phyloP scores from a whole-genome alignment of 108 stramenopile species.

The Discostella pseudostelligera region DNA sequence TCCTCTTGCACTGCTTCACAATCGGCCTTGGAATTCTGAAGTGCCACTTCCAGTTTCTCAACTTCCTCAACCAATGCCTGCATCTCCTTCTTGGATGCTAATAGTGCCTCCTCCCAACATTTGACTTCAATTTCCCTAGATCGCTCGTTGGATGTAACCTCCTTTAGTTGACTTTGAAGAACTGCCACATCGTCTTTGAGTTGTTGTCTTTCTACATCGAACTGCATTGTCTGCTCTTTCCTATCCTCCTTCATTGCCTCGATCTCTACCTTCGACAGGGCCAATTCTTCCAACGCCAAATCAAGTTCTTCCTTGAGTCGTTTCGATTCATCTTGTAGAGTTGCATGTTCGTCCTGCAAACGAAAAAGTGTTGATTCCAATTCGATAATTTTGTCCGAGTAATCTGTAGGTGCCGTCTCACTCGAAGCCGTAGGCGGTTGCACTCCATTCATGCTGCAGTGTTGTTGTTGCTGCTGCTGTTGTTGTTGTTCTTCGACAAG shows the following conservation, averaged over 20 bases:
- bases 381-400: conserved; percentile 51
- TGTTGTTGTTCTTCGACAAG: conserved; percentile 28
- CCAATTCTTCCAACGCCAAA: conserved; percentile 31
- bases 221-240: conserved; percentile 27
- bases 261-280: conserved; percentile 60
- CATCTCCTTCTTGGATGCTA: conserved; percentile 30
- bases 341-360: conserved; percentile 54
- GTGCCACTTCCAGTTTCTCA: conserved; percentile 56
- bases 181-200: conserved; percentile 63
- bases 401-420: neutral
- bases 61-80: conserved; percentile 55
- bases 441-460: conserved; percentile 5
- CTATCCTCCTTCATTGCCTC: conserved; percentile 74
- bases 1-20: conserved; percentile 60
- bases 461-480: neutral
- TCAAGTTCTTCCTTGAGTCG: conserved; percentile 67
- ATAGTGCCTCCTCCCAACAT: conserved; percentile 49
- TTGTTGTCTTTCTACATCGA: conserved; percentile 55
- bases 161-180: conserved; percentile 54
- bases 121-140: conserved; percentile 50
- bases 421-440: neutral
- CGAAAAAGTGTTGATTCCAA: conserved; percentile 29
- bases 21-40: conserved; percentile 75
- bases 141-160: conserved; percentile 47
- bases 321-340: conserved; percentile 56